A percentile compares a stretch with the other conserved stretches of the same genome.
phyloP scores from a whole-genome alignment of 2,329 filamentous ascomycete species.

The Alternaria metachromatica region DNA sequence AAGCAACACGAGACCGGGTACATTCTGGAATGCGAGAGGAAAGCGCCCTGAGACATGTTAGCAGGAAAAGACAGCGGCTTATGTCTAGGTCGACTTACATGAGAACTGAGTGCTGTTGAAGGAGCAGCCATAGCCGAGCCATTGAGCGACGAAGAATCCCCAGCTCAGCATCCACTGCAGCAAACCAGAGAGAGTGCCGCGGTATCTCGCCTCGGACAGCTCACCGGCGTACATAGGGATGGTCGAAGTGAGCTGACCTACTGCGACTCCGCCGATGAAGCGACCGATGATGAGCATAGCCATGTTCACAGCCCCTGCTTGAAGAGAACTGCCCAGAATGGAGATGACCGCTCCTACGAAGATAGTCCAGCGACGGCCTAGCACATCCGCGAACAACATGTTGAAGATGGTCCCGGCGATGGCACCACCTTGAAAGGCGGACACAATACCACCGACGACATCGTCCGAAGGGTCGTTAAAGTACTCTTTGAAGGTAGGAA shows the following conservation, averaged over 20 bases:
- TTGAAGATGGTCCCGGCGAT: constrained; percentile 39
- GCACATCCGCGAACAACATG: constrained; percentile 2
- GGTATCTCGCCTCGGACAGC: constrained; percentile 41
- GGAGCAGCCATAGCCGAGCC: constrained; percentile 48
- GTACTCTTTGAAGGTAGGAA: constrained; percentile 36
- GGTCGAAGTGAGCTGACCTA: constrained; percentile 45
- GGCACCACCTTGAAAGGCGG: constrained; percentile 47
- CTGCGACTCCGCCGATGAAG: constrained; percentile 57
- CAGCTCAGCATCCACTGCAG: constrained; percentile 56
- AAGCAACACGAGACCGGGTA: constrained; percentile 53
- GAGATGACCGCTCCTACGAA: constrained; percentile 53
- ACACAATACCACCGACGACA: constrained; percentile 44
- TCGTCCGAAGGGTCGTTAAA: constrained; percentile 35
- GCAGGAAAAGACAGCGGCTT: background rate
- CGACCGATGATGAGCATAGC: constrained; percentile 59
- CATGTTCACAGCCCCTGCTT: constrained; percentile 53
- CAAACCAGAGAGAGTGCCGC: constrained; percentile 65
- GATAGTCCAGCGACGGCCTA: constrained; percentile 32
- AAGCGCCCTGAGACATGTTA: constrained; percentile 37
- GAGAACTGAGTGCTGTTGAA: constrained; percentile 31
- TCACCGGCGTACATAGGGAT: constrained; percentile 31
- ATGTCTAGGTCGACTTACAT: constrained; percentile 15
- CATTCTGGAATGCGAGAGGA: constrained; percentile 52
- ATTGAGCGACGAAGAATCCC: constrained; percentile 49
- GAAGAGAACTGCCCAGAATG: constrained; percentile 58